Evolutionary conservation across 768 basidiomycete genomes (phyloP), one percentile per base, ranked within the genome.

Genomic region (Arthromyces matolae): DNA sequence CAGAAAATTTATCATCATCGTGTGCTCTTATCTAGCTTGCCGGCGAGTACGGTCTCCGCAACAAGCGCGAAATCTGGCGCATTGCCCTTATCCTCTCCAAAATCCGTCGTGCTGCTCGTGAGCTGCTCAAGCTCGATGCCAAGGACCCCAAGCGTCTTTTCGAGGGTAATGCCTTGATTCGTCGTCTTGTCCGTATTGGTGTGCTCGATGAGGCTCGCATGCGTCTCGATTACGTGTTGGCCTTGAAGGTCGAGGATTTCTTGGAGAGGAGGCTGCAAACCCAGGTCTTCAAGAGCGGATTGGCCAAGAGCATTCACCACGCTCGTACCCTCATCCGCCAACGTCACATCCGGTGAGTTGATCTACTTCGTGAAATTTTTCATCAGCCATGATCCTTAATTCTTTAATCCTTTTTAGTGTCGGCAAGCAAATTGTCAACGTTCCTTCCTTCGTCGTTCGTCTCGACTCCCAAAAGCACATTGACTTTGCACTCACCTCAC

Each of bases 1-100:
- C 23, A 22, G 7, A 44, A n/a, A 18, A 14, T 23, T 7, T 25
- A 19, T 28, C 20, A 38, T 35, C 10, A n/a, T 43, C 18, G 27
- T 43, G 42, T 42, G 31, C 20, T 29, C 34, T 13, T 44, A 13
- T n/a, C 32, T 61, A 96, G 95, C 94, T 98, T 72, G 95, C 94
- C 45, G 95, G 96, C 73, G 96, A 99, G 76, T 98, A 94, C 79
- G 96, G 96, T 70, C 91, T 98, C 68, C 90, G 94, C 71, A 98
- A 97, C 89, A 99, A 99, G 81, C 89, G 95, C 69, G 96, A 99
- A 77, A 96, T 98, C 78, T 99, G 95, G 96, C 91, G 96, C 65
- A 98, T 99, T 71, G 84, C 92, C 69, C 86, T 99, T 64, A 85
- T 84, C 69, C 86, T 99, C 46, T 99, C 96, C 64, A 97, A 99